phyloP scores from a whole-genome alignment of 148 eudicot genomes.

The Vaccinium vitisidaea region DNA sequence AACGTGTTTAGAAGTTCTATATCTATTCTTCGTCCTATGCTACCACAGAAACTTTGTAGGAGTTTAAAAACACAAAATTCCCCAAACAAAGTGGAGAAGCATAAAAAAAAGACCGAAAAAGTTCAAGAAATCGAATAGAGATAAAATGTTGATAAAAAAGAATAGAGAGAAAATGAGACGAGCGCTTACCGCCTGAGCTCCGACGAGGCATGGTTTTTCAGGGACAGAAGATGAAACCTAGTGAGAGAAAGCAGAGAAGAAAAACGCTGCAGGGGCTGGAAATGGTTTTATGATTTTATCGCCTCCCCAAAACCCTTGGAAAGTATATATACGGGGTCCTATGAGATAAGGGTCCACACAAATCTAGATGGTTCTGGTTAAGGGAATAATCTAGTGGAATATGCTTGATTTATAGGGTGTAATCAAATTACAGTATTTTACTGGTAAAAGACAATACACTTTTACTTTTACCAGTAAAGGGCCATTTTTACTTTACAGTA shows the following conservation, averaged over 20 bases:
- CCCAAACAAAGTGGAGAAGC: not conserved
- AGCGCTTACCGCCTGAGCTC: conserved; percentile 48
- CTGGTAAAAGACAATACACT: too few species aligned
- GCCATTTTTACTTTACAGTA: too few species aligned
- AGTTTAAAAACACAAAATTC: not conserved
- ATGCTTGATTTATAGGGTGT: too few species aligned
- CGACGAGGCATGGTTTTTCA: conserved; percentile 59
- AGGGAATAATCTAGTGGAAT: not conserved
- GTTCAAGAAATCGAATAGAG: not conserved
- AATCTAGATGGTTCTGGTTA: not conserved
- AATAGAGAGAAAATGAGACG: not conserved
- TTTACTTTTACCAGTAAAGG: too few species aligned
- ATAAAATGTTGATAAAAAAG: not conserved
- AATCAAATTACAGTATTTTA: too few species aligned
- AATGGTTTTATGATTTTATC: not conserved
- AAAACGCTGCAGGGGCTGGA: not conserved
- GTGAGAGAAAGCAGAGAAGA: not conserved
- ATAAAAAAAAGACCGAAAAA: not conserved
- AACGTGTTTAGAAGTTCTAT: not conserved
- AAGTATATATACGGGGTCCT: not conserved
- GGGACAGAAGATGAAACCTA: conserved; percentile 9
- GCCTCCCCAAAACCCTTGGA: not conserved
- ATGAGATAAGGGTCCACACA: not conserved
- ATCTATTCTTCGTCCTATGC: not conserved
- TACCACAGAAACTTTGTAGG: too few species aligned